Evolutionary conservation across 2,329 filamentous ascomycete genomes (phyloP).

Genomic region (Mariannaea sp.): DNA sequence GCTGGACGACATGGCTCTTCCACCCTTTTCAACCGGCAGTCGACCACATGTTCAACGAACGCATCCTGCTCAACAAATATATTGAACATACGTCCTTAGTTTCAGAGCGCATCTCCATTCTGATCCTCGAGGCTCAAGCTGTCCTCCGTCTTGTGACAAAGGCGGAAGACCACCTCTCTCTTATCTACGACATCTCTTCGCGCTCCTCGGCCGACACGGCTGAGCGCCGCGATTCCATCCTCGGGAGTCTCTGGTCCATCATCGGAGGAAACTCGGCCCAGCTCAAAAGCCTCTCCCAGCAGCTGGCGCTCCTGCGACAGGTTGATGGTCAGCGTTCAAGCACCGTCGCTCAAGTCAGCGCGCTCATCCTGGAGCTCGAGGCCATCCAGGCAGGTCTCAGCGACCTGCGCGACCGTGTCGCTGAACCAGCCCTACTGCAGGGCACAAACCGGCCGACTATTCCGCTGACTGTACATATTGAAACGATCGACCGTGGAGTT

Average conservation of each 20-base stretch:
- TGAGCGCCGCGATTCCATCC: conserved; percentile 65
- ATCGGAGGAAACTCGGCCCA: conserved; percentile 70
- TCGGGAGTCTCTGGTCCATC: conserved; percentile 74
- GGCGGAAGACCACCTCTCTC: conserved; percentile 70
- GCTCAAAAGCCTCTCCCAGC: conserved; percentile 64
- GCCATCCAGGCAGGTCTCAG: conserved; percentile 73
- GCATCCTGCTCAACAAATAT: conserved; percentile 72
- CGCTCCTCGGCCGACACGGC: conserved; percentile 65
- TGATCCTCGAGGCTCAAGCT: conserved; percentile 73
- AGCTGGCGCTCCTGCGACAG: conserved; percentile 66
- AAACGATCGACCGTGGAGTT: conserved; percentile 73
- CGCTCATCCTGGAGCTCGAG: conserved; percentile 73
- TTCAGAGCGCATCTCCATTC: conserved; percentile 67
- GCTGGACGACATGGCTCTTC: conserved; percentile 53
- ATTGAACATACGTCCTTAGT: conserved; percentile 72
- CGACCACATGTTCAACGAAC: conserved; percentile 54
- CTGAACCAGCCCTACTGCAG: conserved; percentile 64
- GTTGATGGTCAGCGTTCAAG: conserved; percentile 69
- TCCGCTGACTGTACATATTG: conserved; percentile 74
- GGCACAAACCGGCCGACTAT: conserved; percentile 46
- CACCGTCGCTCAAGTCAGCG: conserved; percentile 70
- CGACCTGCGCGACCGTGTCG: conserved; percentile 73
- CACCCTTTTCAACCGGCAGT: conserved; percentile 65
- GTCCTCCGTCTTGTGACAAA: conserved; percentile 68
- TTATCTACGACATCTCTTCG: conserved; percentile 71